Evolutionary conservation across 169 alveolate genomes (phyloP).

Genomic region (Ichthyophthirius multifiliis): DNA sequence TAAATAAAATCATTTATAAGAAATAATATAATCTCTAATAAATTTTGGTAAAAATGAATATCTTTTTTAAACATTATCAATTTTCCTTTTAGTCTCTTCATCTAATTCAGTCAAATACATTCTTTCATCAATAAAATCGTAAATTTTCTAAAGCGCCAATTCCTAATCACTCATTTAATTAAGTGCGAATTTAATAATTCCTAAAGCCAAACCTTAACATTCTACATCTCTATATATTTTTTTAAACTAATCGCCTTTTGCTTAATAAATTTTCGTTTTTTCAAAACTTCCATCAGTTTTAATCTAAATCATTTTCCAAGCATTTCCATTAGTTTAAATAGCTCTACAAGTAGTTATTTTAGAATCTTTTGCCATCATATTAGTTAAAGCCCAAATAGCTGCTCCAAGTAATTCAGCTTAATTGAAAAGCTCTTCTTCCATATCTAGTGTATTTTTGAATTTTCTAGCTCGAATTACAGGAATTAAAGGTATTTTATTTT

Average conservation of each 20-base stretch:
- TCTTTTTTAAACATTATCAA: background rate
- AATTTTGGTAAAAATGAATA: conserved; percentile 15
- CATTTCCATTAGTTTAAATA: conserved; percentile 38
- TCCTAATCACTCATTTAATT: conserved; percentile 29
- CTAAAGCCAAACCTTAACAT: conserved; percentile 21
- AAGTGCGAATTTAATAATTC: conserved; percentile 22
- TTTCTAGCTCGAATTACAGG: conserved; percentile 16
- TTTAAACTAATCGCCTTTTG: conserved; percentile 5
- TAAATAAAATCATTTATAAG: background rate
- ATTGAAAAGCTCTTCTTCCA: conserved; percentile 15
- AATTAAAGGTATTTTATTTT: conserved; percentile 20
- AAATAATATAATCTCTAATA: background rate
- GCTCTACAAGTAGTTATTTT: background rate
- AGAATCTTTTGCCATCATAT: background rate
- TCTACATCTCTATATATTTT: conserved; percentile 32
- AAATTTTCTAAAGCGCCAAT: conserved; percentile 19
- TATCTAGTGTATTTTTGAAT: conserved; percentile 1
- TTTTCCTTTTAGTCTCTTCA: background rate
- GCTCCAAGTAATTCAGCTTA: conserved; percentile 25
- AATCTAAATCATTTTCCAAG: conserved; percentile 38
- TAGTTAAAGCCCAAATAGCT: conserved; percentile 38
- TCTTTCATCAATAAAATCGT: conserved; percentile 46
- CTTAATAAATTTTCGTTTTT: conserved; percentile 18
- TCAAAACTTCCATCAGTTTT: conserved; percentile 19
- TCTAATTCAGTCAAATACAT: conserved; percentile 26